Evolutionary conservation across 2,329 filamentous ascomycete genomes (phyloP).

Genomic region (Aspergillus fischeri): DNA sequence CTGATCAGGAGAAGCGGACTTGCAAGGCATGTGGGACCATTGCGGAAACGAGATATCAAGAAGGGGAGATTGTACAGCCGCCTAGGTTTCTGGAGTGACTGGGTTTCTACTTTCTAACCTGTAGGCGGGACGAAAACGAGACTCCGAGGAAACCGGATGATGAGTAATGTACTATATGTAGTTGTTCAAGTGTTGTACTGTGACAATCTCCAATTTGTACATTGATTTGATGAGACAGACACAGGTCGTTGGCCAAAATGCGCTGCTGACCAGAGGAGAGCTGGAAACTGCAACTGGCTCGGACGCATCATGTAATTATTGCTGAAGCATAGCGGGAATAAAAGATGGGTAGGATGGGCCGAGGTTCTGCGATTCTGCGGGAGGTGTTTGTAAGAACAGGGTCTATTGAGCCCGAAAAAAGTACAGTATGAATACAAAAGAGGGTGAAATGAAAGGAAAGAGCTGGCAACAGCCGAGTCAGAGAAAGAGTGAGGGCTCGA

Average conservation of each 20-base stretch:
- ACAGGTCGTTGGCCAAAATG: neutral
- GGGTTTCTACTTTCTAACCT: neutral
- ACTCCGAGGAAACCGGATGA: neutral
- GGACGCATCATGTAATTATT: neutral
- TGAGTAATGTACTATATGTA: neutral
- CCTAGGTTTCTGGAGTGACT: conserved; percentile 33
- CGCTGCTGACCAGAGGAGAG: neutral
- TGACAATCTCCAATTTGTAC: neutral
- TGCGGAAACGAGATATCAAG: conserved; percentile 52
- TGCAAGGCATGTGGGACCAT: conserved; percentile 74
- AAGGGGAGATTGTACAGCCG: conserved; percentile 43
- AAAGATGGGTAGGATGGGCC: neutral
- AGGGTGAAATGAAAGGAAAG: neutral
- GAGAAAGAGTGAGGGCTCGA: conserved; percentile 4
- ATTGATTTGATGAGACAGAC: neutral
- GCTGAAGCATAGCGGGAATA: neutral
- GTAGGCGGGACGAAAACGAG: neutral
- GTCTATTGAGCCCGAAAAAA: neutral
- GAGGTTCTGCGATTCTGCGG: neutral
- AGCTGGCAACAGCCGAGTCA: conserved; percentile 2
- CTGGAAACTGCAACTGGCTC: neutral
- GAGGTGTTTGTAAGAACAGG: neutral
- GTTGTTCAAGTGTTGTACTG: neutral
- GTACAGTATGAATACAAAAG: conserved; percentile 6
- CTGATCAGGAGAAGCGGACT: conserved; percentile 63